A percentile compares a stretch with the other conserved stretches of the same genome.
These are phyloP conservation scores for Citeromyces matritensis DNA, from an alignment of 805 yeast genomes.

Conservation along the genomic window DNA sequence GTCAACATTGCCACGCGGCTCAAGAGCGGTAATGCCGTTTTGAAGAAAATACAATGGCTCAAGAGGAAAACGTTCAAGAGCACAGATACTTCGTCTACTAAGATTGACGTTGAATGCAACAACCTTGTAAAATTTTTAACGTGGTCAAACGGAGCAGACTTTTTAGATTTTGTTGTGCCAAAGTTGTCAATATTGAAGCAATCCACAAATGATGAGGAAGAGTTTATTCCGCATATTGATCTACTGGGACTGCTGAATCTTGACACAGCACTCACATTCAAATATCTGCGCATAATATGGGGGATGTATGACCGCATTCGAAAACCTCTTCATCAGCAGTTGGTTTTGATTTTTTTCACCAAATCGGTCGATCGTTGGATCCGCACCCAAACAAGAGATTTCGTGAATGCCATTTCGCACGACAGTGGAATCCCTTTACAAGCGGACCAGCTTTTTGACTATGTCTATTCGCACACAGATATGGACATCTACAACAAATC, in stretches of 20 bases:
- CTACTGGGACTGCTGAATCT: conserved; percentile 26
- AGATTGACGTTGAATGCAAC: conserved; percentile 22
- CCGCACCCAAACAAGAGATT: background rate
- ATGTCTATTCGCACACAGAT: conserved; percentile 14
- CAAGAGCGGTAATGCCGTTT: conserved; percentile 3
- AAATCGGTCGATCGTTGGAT: conserved; percentile 34
- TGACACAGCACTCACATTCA: conserved; percentile 17
- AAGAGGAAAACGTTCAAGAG: conserved; percentile 3
- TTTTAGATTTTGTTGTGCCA: conserved; percentile 17
- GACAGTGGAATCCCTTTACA: conserved; percentile 6
- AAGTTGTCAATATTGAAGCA: conserved; percentile 15
- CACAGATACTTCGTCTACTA: conserved; percentile 8
- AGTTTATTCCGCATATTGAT: conserved; percentile 27
- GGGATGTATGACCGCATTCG: conserved; percentile 18
- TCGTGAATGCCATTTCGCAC: conserved; percentile 2
- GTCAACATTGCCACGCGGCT: conserved; percentile 3
- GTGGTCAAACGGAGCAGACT: conserved; percentile 32
- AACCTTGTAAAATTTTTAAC: conserved; percentile 28
- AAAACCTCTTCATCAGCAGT: conserved; percentile 27
- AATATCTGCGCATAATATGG: conserved; percentile 23
- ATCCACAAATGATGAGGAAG: conserved; percentile 13
- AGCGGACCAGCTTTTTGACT: conserved; percentile 20
- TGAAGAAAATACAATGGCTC: conserved; percentile 1
- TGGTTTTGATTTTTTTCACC: conserved; percentile 28
- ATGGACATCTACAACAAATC: conserved; percentile 11